Evolutionary conservation across 176 grass and related monocot genomes (phyloP).

Genomic region (bread wheat (Triticum aestivum)): DNA sequence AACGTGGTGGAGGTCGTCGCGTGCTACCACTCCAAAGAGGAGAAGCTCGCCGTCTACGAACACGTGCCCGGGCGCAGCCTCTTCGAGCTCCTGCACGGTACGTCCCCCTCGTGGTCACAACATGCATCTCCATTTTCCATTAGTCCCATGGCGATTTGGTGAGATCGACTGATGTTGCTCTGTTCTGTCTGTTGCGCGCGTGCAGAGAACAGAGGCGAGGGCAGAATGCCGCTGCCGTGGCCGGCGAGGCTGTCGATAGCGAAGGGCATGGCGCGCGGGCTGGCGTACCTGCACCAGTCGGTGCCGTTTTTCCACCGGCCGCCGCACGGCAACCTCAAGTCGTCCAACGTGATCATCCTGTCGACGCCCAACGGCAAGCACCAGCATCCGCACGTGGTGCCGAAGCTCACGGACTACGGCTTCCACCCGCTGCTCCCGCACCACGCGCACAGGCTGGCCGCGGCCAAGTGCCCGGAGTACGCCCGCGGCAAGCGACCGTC

Average conservation of each 20-base stretch:
- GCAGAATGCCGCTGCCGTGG: slow-evolving; percentile 75
- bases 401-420: slow-evolving; percentile 83
- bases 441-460: slow-evolving; percentile 51
- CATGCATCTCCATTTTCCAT: not conserved
- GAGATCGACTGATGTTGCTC: not conserved
- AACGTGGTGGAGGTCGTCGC: slow-evolving; percentile 73
- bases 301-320: slow-evolving; percentile 63
- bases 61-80: slow-evolving; percentile 66
- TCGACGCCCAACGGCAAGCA: not conserved
- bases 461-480: slow-evolving; percentile 66
- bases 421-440: slow-evolving; percentile 64
- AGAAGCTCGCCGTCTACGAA: slow-evolving; percentile 84
- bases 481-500: slow-evolving; percentile 42
- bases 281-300: slow-evolving; percentile 69
- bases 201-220: slow-evolving; percentile 71
- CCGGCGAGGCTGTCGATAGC: slow-evolving; percentile 61
- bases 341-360: slow-evolving; percentile 73
- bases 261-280: slow-evolving; percentile 62
- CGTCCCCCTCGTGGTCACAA: too few species aligned
- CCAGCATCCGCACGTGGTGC: not conserved
- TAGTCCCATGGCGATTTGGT: not conserved
- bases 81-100: slow-evolving; percentile 87
- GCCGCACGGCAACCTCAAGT: slow-evolving; percentile 91
- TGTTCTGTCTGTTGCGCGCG: not conserved
- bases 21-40: slow-evolving; percentile 80